Evolutionary conservation across 495 filamentous ascomycete genomes (phyloP), one percentile per base, ranked within the genome.

Genomic region (Daldinia loculata): DNA sequence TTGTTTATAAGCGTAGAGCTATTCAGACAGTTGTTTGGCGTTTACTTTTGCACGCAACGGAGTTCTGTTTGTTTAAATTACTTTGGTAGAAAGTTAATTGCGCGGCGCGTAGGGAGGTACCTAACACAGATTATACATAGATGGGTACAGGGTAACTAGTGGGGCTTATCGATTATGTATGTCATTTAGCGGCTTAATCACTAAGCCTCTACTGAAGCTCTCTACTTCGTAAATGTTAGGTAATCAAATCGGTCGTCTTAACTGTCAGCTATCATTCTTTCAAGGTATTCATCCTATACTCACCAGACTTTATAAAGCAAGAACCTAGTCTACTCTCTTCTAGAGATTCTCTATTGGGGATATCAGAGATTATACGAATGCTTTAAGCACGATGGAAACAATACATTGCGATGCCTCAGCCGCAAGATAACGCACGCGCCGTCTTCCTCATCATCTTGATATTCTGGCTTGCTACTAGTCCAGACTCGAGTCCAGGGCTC

Each of bases 361-460:
- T 48, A 22, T 64, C 51, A 17, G 67, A 53, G 30, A 61, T n/a
- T 57, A 73, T 71, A 64, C 43, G 19, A 55, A 69, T 61, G 30
- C 67, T 74, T 55, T 71, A 74, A 67, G 61, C 72, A 69, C 53
- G 59, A 75, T 78, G 75, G 68, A 68, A 71, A 70, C 56, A 52
- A 61, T 70, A 63, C 56, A 55, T 53, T 69, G 70, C 60, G 60
- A 83, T 82, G 80, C 76, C 77, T 67, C 67, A 72, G 52, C 77
- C 80, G 59, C 81, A 82, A 62, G 80, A 83, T 75, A 79, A 75
- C 75, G 68, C 76, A 58, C 73, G 78, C 38, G 61, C 75, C 67
- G 59, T 82, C 70, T 67, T 85, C 50, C 59, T 84, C 56, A 69
- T 85, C 67, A 36, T 81, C 71, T 63, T 86, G 48, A 66, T 85